Evolutionary conservation across 805 yeast species (phyloP), one percentile per base, ranked within the genome.

Genomic region (Diddensiella santjacobensis): DNA sequence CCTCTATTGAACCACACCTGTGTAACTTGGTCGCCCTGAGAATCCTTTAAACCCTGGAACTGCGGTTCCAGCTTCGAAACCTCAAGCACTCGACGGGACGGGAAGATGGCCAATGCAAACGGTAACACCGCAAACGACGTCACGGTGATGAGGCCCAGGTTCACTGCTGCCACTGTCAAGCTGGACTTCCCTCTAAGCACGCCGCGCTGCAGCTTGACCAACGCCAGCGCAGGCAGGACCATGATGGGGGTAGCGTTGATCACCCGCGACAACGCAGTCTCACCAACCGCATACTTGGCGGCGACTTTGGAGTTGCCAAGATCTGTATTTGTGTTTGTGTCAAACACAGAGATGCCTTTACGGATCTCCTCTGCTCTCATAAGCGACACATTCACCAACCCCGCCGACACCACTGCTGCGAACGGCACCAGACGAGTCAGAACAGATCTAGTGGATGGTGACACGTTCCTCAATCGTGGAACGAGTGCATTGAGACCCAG

Each of bases 371-470:
- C 95, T 49, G 91, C 80, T 71, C 99, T 81, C 99, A 93, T 93
- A 51, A 95, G 75, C 61, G 87, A 88, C n/a, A 93, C 96, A 58
- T 93, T 93, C 35, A 89, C 95, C 29, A 93, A 74, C 63, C 99
- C 98, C 1, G 99, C 99, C 45, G 93, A 82, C 0, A 90, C 97
- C 30, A 93, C 99, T 1, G 99, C 99, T 0, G 98, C 98, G 71
- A 93, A 93, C 4, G 99, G 99, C 10, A 93, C 96, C 49, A 93
- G 74, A 57, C 99, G 82, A 37, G 90, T 83, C 48, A 93, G 68
- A 24, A 90, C 74, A 57, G 83, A 69, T 61, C 74, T 81, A 2
- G 97, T 80, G 50, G 72, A 71, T 1, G 95, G 81, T n/a, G 77
- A 66, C n/a, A 93, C 63, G 29, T 75, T 72, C 58, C 78, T 84